Evolutionary conservation across 2,329 filamentous ascomycete genomes (phyloP), one percentile per base, ranked within the genome.

Genomic region (Penicillium sp.): DNA sequence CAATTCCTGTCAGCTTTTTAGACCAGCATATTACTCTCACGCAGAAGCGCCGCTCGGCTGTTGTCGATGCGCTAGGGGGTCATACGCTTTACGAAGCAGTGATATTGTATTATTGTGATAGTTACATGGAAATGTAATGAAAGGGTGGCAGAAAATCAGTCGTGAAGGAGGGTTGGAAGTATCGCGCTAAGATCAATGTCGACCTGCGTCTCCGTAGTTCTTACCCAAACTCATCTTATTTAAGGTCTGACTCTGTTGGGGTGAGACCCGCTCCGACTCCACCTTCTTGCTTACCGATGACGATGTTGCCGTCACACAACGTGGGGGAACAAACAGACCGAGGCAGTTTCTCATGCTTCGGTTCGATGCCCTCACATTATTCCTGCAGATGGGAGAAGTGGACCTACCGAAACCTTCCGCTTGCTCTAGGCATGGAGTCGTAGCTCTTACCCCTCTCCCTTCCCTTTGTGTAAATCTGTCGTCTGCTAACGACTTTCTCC

Each of bases 201-300:
- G 7, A 28, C 28, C 28, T 28, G 28, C 28, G 28, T 19, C 19
- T 37, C 2, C 33, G 14, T 37, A 37, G 35, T 37, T 37, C 35
- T 13, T 37, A 37, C 13, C 35, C 7, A 49, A 51, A 38, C 4
- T 8, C 35, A n/a, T 26, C 51, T 8, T 22, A 26, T 11, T 33
- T 33, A 33, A 33, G 30, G 10, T 33, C 10, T 33, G 30, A 33
- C 30, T 40, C 25, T n/a, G 19, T 28, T 14, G 40, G 22, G 26
- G 40, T 42, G 25, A 33, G 57, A 55, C 57, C 57, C 42, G 33
- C 57, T 19, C 26, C 22, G 42, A 49, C 45, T 28, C 55, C 35
- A 40, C 51, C 13, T 35, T 37, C 13, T 35, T 35, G 13, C 8
- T 37, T 35, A 19, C n/a, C 28, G 4, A 40, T 33, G 49, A 52